These are phyloP conservation scores for Mortierella claussenii DNA, from an alignment of 192 early-diverging fungal species.

Conservation along the genomic window DNA sequence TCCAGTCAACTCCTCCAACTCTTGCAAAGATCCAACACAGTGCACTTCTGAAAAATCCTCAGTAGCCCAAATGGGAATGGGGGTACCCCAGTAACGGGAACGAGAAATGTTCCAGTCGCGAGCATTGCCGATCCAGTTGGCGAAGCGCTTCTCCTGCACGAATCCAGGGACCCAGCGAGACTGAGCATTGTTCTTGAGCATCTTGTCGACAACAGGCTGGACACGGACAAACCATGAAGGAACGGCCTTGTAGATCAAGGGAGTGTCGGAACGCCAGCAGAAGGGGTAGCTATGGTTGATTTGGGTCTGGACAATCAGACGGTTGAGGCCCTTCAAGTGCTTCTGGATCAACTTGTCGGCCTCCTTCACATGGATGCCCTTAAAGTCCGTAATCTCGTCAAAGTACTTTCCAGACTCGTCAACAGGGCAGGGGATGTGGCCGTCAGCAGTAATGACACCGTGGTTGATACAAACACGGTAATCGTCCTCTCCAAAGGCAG, in stretches of 20 bases:
- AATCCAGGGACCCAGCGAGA: slow-evolving; percentile 96
- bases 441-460: slow-evolving; percentile 84
- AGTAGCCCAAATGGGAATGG: slow-evolving; percentile 97
- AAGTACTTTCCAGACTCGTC: slow-evolving; percentile 88
- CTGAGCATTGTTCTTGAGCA: slow-evolving; percentile 87
- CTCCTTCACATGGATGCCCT: slow-evolving; percentile 90
- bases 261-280: slow-evolving; percentile 98
- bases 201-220: slow-evolving; percentile 80
- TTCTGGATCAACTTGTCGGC: slow-evolving; percentile 98
- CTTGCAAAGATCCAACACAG: slow-evolving; percentile 90
- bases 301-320: slow-evolving; percentile 92
- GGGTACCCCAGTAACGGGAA: slow-evolving; percentile 99
- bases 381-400: slow-evolving; percentile 78
- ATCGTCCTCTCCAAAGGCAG: slow-evolving; percentile 99
- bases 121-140: slow-evolving; percentile 95
- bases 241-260: slow-evolving; percentile 96
- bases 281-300: slow-evolving; percentile 95
- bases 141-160: slow-evolving; percentile 97
- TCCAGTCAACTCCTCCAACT: slow-evolving; percentile 91
- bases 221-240: slow-evolving; percentile 99
- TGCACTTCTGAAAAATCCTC: slow-evolving; percentile 87
- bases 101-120: slow-evolving; percentile 99
- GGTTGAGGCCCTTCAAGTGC: slow-evolving; percentile 81
- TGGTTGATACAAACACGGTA: slow-evolving; percentile 90
- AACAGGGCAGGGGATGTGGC: slow-evolving; percentile 90